A percentile compares a stretch with the other conserved stretches of the same genome.
phyloP scores from a whole-genome alignment of 805 yeast species.

The Hanseniaspora pseudoguilliermondii region DNA sequence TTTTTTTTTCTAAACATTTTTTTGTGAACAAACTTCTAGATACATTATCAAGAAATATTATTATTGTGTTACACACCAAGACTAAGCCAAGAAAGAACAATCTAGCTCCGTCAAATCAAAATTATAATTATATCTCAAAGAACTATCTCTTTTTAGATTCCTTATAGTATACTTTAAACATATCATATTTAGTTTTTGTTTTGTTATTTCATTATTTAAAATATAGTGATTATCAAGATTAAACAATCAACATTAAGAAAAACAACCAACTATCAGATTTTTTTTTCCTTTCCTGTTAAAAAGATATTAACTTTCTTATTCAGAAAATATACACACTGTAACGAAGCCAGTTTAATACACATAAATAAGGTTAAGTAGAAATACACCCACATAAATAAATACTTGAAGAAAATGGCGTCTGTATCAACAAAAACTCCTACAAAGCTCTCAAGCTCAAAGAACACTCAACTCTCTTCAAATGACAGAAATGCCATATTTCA shows the following conservation, averaged over 20 bases:
- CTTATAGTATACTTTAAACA: too few species aligned
- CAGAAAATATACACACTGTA: too few species aligned
- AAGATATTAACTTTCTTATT: too few species aligned
- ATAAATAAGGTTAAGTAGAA: background rate
- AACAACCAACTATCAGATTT: too few species aligned
- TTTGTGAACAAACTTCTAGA: background rate
- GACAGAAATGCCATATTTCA: constrained; percentile 9
- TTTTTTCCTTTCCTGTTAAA: too few species aligned
- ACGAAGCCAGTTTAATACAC: background rate
- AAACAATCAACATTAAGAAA: too few species aligned
- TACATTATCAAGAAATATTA: constrained; percentile 27
- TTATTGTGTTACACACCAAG: constrained; percentile 29
- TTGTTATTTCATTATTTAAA: too few species aligned
- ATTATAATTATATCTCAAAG: too few species aligned
- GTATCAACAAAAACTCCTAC: constrained; percentile 22
- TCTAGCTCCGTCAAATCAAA: background rate
- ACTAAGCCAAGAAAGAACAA: constrained; percentile 14
- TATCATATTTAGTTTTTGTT: too few species aligned
- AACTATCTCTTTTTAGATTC: too few species aligned
- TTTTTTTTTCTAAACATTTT: constrained; percentile 18
- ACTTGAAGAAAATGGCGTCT: constrained; percentile 27
- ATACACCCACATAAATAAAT: background rate
- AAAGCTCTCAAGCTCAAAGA: background rate
- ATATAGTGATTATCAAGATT: too few species aligned
- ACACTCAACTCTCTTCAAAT: constrained; percentile 2